Evolutionary conservation across 2,329 filamentous ascomycete genomes (phyloP), one percentile per base, ranked within the genome.

Genomic region (Paraphaeosphaeria sporulosa): DNA sequence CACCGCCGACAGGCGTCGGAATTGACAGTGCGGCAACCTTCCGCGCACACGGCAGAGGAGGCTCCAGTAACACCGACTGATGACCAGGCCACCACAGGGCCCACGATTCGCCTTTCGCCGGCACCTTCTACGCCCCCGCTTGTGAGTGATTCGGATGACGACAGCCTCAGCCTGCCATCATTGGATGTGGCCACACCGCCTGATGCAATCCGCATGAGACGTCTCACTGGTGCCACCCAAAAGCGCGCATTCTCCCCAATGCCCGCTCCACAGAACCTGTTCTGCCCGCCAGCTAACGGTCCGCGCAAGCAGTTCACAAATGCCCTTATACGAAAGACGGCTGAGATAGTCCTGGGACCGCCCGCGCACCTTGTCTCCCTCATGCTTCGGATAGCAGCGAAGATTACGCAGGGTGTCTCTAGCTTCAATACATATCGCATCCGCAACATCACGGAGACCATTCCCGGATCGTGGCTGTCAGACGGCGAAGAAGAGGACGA

Each of bases 321-420:
- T 53, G 85, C 88, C 3, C 85, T 96, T 32, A 85, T 96, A 27
- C 86, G 89, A 58, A 94, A 92, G 78, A 93, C 93, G 0, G 89
- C 87, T 64, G 88, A 91, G 54, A 84, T 95, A 32, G 84, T 96
- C 4, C 80, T 97, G 15, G 88, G 91, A 0, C 93, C 93, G n/a
- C 93, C 94, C 0, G 86, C 89, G 36, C 88, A 94, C 68, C 84
- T 96, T 1, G 86, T 96, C 38, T 84, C 87, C 27, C 82, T 96
- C 43, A 93, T 97, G 84, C 84, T 97, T 4, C 88, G 88, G 58
- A 92, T 97, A 58, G 92, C 93, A 0, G 89, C 91, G 0, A 88
- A 87, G 63, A 92, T 97, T 63, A 85, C 89, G 1, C 78, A 78
- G 48, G 82, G 82, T 4, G 76, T 62, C 19, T 74, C 75, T 49